Conservation (phyloP, 1,284 basidiomycete species). For the Bondarzewia mesenterica region DNA sequence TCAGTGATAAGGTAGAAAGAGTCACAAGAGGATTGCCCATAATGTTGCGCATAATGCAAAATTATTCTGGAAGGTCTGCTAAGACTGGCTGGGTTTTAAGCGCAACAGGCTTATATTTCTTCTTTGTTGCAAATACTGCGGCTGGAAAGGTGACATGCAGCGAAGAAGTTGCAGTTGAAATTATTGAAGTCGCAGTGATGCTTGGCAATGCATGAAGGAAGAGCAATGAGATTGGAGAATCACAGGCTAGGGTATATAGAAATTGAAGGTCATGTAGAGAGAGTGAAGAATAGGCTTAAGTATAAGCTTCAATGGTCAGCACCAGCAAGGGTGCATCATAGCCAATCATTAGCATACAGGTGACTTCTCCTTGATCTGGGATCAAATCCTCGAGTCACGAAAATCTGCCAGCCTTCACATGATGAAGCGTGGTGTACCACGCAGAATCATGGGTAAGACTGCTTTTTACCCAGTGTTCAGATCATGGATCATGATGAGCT, state of each 20-base stretch:
- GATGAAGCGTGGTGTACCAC: constrained; percentile 5
- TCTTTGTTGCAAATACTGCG: neutral
- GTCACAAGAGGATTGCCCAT: neutral
- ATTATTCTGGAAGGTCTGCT: neutral
- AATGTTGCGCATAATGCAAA: neutral
- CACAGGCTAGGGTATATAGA: neutral
- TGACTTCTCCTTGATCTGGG: neutral
- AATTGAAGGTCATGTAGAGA: neutral
- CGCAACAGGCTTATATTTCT: constrained; percentile 2
- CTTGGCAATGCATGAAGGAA: neutral
- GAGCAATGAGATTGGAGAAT: neutral
- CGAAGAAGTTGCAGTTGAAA: neutral
- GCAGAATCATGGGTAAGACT: constrained; percentile 17
- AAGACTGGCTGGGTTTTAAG: neutral
- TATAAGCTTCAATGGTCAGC: too few relatives aligned
- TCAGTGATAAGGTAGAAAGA: neutral
- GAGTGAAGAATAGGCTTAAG: too few relatives aligned
- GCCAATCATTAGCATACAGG: too few relatives aligned
- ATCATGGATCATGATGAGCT: constrained; percentile 18
- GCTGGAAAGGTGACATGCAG: neutral
- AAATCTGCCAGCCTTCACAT: neutral
- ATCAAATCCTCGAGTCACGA: neutral
- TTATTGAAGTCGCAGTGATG: neutral
- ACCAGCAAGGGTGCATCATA: too few relatives aligned
- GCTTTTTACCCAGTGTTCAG: constrained; percentile 15